Conservation (phyloP, 495 filamentous ascomycete species). For the Xylaria venustula region DNA sequence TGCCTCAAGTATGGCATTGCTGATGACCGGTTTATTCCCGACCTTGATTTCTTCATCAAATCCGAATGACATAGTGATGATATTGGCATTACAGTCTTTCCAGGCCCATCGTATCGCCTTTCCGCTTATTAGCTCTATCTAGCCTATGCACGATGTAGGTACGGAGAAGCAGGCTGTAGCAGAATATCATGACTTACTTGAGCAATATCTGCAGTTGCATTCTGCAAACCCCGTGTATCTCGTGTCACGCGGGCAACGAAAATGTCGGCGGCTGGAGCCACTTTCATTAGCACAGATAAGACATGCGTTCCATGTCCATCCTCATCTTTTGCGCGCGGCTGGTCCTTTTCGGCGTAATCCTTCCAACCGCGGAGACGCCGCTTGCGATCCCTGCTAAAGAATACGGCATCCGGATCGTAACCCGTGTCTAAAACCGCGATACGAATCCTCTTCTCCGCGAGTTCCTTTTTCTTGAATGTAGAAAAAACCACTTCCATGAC, state of each 20-base stretch:
- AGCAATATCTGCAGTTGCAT: not conserved
- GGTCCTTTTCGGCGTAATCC: not conserved
- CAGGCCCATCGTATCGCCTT: no score
- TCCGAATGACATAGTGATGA: no score
- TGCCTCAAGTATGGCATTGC: no score
- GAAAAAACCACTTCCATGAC: not conserved
- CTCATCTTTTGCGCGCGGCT: not conserved
- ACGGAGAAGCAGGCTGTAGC: not conserved
- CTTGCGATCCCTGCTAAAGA: not conserved
- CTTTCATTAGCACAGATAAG: not conserved
- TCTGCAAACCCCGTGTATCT: not conserved
- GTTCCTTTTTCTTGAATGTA: not conserved
- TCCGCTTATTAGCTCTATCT: no score
- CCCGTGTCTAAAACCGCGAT: not conserved
- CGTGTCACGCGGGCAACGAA: not conserved
- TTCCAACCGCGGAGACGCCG: not conserved
- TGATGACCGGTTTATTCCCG: no score
- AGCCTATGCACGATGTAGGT: not conserved
- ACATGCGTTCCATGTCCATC: not conserved
- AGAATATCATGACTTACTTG: not conserved
- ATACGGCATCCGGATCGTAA: not conserved
- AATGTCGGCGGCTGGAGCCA: not conserved
- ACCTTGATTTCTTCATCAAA: no score
- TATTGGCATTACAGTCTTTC: no score
- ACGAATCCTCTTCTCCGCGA: not conserved